Evolutionary conservation across 495 filamentous ascomycete species (phyloP), one percentile per base, ranked within the genome.

Genomic region (Neurospora africana): DNA sequence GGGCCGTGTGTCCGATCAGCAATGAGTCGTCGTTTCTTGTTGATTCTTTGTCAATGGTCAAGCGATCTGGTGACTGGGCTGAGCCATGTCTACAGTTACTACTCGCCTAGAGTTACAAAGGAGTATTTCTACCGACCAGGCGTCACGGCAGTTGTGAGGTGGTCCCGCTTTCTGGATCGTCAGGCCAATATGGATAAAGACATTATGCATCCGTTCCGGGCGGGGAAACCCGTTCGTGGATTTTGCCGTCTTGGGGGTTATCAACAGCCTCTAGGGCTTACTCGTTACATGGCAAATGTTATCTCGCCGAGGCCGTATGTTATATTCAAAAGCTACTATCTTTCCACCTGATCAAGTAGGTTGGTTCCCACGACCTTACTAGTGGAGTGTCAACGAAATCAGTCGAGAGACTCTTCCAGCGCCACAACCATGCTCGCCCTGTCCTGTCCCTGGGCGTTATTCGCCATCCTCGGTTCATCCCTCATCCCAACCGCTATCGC

Each of bases 261-360:
- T 41, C 39, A 40, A 37, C 15, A 40, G 39, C 39, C 11, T n/a
- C 41, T 43, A 5, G 38, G 5, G 4, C 11, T 40, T 40, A 40
- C 39, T 41, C 39, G 5, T 17, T 8, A 21, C n/a, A 53, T 21
- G 44, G 44, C n/a, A 23, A 2, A 21, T 47, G 44, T 13, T 47
- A 2, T 0, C 23, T 47, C 3, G 9, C 44, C 44, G 44, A 11
- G 43, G 44, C n/a, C 3, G 9, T 13, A 40, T 40, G 15, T 40
- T 40, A 40, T 23, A 0, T 53, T 23, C 44, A 13, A 53, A 9
- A 23, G n/a, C 0, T 47, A 2, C 1, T 2, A 4, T 0, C 43
- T 13, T 9, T 3, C 43, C 0, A 23, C 4, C 0, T 11, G 1
- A 4, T 1, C 44, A 47, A 23, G 0, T 23, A 23, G 8, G 0